A percentile compares a stretch with the other conserved stretches of the same genome.
These are phyloP conservation scores for Yarrowia alimentaria DNA, from an alignment of 805 yeast species.

Conservation along the genomic window DNA sequence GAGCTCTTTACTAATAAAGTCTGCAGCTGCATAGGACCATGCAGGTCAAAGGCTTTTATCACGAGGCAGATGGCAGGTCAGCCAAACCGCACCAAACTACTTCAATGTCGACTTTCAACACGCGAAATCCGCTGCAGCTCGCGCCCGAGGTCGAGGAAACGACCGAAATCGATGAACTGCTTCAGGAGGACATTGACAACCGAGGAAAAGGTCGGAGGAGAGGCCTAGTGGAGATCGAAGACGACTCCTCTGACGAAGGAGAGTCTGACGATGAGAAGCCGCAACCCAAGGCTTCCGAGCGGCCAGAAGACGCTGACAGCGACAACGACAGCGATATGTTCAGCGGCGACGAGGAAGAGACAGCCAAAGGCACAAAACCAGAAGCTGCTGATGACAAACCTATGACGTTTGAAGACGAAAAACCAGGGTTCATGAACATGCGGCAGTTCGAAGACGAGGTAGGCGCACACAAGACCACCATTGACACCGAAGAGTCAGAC, in stretches of 20 bases:
- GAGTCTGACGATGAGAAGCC: slow-evolving; percentile 30
- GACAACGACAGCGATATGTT: slow-evolving; percentile 40
- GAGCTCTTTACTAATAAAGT: too few relatives aligned
- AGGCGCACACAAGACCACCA: slow-evolving; percentile 25
- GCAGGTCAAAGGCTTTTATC: too few relatives aligned
- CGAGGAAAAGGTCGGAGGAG: slow-evolving; percentile 27
- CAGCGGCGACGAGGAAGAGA: slow-evolving; percentile 33
- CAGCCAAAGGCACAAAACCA: slow-evolving; percentile 33
- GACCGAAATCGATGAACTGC: slow-evolving; percentile 31
- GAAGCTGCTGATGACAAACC: too few relatives aligned
- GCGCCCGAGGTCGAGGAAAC: slow-evolving; percentile 29
- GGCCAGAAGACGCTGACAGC: slow-evolving; percentile 42
- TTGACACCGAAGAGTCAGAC: slow-evolving; percentile 30
- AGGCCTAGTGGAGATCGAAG: slow-evolving; percentile 27
- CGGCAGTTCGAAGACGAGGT: slow-evolving; percentile 41
- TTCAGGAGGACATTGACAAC: slow-evolving; percentile 34
- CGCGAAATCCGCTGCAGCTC: slow-evolving; percentile 8
- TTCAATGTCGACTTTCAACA: slow-evolving; percentile 15
- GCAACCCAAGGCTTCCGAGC: too few relatives aligned
- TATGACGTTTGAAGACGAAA: slow-evolving; percentile 28
- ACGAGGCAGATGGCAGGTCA: too few relatives aligned
- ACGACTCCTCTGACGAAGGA: slow-evolving; percentile 18
- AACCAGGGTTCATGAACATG: slow-evolving; percentile 41
- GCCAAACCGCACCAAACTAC: background rate
- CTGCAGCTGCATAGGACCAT: too few relatives aligned